Evolutionary conservation across 768 basidiomycete species (phyloP).

Genomic region (Trametes meyenii): DNA sequence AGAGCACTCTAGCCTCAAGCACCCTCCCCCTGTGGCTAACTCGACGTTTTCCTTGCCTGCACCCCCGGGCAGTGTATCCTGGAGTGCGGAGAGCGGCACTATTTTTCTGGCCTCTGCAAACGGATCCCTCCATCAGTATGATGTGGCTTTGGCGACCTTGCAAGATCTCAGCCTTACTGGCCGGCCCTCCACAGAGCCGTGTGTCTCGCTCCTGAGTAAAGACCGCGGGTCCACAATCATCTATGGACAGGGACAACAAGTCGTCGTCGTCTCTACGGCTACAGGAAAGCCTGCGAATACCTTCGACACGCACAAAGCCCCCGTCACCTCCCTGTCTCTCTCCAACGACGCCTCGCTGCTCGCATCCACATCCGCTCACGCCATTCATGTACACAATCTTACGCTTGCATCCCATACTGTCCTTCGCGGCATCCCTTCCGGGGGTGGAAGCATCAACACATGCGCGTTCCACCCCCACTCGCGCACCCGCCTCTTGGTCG

Average conservation of each 20-base stretch:
- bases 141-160: conserved; percentile 43
- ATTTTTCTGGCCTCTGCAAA: conserved; percentile 54
- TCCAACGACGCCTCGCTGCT: conserved; percentile 61
- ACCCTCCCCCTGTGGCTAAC: conserved; percentile 33
- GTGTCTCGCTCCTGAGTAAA: conserved; percentile 38
- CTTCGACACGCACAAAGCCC: conserved; percentile 52
- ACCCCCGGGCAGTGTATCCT: conserved; percentile 45
- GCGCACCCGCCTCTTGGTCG: conserved; percentile 62
- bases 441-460: conserved; percentile 37
- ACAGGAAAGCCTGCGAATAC: conserved; percentile 48
- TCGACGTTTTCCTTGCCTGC: conserved; percentile 14
- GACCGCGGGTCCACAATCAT: conserved; percentile 47
- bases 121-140: conserved; percentile 55
- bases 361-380: conserved; percentile 54
- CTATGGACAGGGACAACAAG: conserved; percentile 47
- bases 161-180: conserved; percentile 40
- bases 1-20: conserved; percentile 52
- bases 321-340: conserved; percentile 56
- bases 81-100: conserved; percentile 58
- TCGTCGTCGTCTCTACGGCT: conserved; percentile 54
- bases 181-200: conserved; percentile 28
- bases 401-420: conserved; percentile 52
- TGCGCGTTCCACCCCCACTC: conserved; percentile 67
- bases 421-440: conserved; percentile 53
- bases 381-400: conserved; percentile 64